These are phyloP conservation scores for Coemansia brasiliensis DNA, from an alignment of 192 early-diverging fungal species.

Conservation along the genomic window DNA sequence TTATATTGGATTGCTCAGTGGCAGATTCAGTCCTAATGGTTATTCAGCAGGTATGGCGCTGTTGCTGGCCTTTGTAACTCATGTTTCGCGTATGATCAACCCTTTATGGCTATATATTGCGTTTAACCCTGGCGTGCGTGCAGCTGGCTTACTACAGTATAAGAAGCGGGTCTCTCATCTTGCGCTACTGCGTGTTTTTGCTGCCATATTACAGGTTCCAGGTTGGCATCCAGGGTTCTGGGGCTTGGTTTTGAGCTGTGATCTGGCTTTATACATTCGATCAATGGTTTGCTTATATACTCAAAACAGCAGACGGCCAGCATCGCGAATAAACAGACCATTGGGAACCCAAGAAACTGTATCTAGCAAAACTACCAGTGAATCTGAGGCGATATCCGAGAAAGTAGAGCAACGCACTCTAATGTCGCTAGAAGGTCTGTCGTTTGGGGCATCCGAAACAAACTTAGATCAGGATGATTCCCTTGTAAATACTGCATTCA, in stretches of 20 bases:
- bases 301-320: conserved; percentile 12
- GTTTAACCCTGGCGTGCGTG: conserved; percentile 27
- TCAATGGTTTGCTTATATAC: conserved; percentile 12
- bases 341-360: not conserved
- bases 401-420: conserved; percentile 14
- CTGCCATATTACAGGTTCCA: conserved; percentile 9
- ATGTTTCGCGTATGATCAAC: conserved; percentile 27
- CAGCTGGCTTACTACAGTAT: conserved; percentile 30
- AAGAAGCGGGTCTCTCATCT: conserved; percentile 18
- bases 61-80: conserved; percentile 16
- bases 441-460: conserved; percentile 38
- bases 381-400: not conserved
- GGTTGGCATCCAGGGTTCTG: not conserved
- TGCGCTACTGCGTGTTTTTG: conserved; percentile 12
- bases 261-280: conserved; percentile 23
- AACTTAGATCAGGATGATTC: conserved; percentile 48
- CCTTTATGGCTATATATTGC: conserved; percentile 45
- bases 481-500: conserved; percentile 14
- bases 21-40: not conserved
- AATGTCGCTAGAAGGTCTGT: conserved; percentile 27
- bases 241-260: conserved; percentile 6
- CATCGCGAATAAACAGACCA: conserved; percentile 3
- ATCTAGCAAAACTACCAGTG: not conserved
- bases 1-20: conserved; percentile 4
- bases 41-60: not conserved